phyloP scores from a whole-genome alignment of 305 asterid species.

The Fraxinus baroniana region DNA sequence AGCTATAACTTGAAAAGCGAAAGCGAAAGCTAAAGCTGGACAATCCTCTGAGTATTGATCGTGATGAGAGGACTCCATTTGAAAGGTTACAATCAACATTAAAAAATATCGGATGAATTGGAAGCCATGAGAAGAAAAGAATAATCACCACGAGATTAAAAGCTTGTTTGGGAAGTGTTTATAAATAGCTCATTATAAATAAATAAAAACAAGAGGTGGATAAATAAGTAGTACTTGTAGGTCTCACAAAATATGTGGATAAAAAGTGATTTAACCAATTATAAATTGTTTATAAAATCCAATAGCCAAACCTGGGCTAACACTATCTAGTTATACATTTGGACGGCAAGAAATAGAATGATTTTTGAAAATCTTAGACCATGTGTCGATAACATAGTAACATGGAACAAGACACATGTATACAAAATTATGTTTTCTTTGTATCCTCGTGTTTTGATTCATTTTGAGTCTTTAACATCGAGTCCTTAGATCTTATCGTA shows the following conservation, averaged over 20 bases:
- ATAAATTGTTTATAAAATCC: background rate
- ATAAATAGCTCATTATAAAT: no score
- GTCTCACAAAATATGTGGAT: background rate
- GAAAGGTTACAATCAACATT: background rate
- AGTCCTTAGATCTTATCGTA: no score
- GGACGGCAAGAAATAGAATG: no score
- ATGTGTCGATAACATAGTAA: no score
- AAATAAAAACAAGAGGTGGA: no score
- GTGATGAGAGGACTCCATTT: background rate
- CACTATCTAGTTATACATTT: background rate
- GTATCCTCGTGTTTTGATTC: no score
- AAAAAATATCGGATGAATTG: background rate
- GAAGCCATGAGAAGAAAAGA: background rate
- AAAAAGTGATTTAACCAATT: background rate
- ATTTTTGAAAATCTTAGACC: no score
- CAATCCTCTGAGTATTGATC: background rate
- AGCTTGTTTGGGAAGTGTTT: background rate
- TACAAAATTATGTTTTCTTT: no score
- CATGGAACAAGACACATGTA: no score
- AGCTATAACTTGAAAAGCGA: constrained; percentile 1
- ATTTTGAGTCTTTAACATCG: no score
- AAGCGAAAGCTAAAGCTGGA: background rate
- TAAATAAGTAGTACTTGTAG: background rate
- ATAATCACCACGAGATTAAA: background rate
- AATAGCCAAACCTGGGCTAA: background rate